Evolutionary conservation across 768 basidiomycete genomes (phyloP).

Genomic region (Coprinopsis sp.): DNA sequence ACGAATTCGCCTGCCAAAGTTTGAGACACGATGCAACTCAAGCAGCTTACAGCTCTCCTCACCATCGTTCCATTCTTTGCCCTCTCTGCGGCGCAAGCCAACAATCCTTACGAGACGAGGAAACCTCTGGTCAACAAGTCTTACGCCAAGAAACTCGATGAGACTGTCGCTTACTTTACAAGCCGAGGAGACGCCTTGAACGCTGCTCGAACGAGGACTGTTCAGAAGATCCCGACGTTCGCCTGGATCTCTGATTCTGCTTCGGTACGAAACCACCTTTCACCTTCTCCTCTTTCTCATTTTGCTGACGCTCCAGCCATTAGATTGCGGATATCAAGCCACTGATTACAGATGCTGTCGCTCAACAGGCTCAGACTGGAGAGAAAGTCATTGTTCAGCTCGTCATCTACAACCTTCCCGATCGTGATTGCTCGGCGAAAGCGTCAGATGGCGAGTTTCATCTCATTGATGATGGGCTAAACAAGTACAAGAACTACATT

Average conservation of each 20-base stretch:
- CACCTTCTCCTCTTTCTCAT: background rate
- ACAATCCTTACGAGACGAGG: slow-evolving; percentile 16
- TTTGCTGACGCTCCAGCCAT: no score
- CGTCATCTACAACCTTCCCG: slow-evolving; percentile 32
- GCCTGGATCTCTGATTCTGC: slow-evolving; percentile 15
- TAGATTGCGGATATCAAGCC: slow-evolving; percentile 9
- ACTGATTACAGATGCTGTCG: slow-evolving; percentile 8
- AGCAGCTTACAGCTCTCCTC: slow-evolving; percentile 4
- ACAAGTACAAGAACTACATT: slow-evolving; percentile 28
- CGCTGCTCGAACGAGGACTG: slow-evolving; percentile 15
- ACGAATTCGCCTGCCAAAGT: background rate
- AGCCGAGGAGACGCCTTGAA: slow-evolving; percentile 11
- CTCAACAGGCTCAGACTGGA: slow-evolving; percentile 7
- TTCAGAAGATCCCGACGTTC: slow-evolving; percentile 19
- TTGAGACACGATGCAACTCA: slow-evolving; percentile 10
- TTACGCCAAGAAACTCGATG: slow-evolving; percentile 16
- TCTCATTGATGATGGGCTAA: slow-evolving; percentile 22
- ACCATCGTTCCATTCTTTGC: slow-evolving; percentile 2
- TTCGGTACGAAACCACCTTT: slow-evolving; percentile 1
- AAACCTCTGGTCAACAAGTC: slow-evolving; percentile 13
- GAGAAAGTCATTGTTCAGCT: slow-evolving; percentile 24
- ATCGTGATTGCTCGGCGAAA: slow-evolving; percentile 31
- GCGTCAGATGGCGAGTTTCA: slow-evolving; percentile 28
- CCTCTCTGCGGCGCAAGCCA: background rate
- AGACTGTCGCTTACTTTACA: slow-evolving; percentile 15